Conservation (phyloP, 768 basidiomycete genomes). For the Podaxis sp. region DNA sequence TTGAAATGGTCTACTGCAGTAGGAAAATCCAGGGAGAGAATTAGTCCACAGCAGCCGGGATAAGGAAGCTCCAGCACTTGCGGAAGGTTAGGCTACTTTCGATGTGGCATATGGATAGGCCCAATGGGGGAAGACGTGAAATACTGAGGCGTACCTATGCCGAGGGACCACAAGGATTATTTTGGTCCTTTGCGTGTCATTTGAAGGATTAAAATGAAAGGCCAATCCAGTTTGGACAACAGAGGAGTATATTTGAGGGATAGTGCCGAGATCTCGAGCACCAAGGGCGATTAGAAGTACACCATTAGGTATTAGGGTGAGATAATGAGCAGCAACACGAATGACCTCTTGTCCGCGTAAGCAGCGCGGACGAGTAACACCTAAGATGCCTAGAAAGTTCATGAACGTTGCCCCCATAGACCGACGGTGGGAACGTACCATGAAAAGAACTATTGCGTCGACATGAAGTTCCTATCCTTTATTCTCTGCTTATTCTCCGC, state of each 20-base stretch:
- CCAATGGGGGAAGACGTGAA: too few species aligned
- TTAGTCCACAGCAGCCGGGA: too few species aligned
- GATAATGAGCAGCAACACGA: neutral
- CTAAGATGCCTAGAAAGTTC: neutral
- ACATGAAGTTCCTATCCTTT: conserved; percentile 85
- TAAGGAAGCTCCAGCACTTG: too few species aligned
- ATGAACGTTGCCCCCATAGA: neutral
- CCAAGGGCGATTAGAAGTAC: neutral
- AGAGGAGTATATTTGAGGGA: neutral
- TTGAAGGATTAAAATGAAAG: neutral
- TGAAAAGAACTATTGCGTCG: conserved; percentile 53
- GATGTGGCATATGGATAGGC: too few species aligned
- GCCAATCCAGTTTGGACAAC: neutral
- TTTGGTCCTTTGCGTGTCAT: too few species aligned
- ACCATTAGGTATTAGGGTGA: neutral
- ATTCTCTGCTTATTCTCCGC: conserved; percentile 65
- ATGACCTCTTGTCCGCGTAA: neutral
- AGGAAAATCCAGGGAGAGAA: neutral
- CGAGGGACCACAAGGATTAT: too few species aligned
- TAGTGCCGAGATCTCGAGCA: neutral
- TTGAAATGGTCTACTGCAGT: neutral
- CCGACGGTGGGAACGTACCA: neutral
- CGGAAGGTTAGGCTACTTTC: too few species aligned
- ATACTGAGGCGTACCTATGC: too few species aligned
- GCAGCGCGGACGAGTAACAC: neutral